Base-by-base conservation (phyloP, 164 flowering plant genomes). In the Taxillus chinensis region DNA sequence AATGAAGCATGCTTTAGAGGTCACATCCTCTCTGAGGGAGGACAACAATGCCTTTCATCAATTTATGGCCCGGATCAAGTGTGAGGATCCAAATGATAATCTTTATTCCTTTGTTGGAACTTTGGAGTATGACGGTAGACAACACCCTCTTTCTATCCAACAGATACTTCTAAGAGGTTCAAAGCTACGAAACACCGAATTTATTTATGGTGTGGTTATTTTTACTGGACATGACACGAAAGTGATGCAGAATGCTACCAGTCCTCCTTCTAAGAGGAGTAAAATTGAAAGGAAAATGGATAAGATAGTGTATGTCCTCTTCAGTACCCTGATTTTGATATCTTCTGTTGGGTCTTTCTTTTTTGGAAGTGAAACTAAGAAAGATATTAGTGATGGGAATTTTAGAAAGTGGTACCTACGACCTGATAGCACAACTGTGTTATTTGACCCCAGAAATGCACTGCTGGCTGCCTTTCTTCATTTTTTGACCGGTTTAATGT, bases 201-300 rank as follows among this genome's bases (percentile, higher is more conserved):
- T 72, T 68, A 63, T 85, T 7, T 82, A 86, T 73, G 97, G 96
- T 7, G 90, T 78, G 50, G 93, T 88, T 51, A 66, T 91, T 58
- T 91, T 86, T 67, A 85, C 93, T 12, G 97, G 96, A 46, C 88
- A 91, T 75, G 97, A 91, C 66, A 85, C 97, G 45, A 88, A 91
- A 74, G 89, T 90, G 55, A 86, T 88, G 92, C 86, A 83, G 68
- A 90, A 90, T 79, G 78, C 93, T 45, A 82, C 79, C 3, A 86
- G 83, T 56, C 95, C 97, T 59, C 95, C 95, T 67, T 88, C 97
- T 13, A 90, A 90, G 74, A 83, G 97, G 74, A 91, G 90, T 68
- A 83, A 75, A 67, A 73, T 88, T 46, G 97, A 91, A 78, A 80
- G 69, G 60, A 85, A 65, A 73, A 82, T 88, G 92, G 97, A 91